These are phyloP conservation scores for Alternaria incomplexa DNA, from an alignment of 2,329 filamentous ascomycete genomes.

Conservation along the genomic window DNA sequence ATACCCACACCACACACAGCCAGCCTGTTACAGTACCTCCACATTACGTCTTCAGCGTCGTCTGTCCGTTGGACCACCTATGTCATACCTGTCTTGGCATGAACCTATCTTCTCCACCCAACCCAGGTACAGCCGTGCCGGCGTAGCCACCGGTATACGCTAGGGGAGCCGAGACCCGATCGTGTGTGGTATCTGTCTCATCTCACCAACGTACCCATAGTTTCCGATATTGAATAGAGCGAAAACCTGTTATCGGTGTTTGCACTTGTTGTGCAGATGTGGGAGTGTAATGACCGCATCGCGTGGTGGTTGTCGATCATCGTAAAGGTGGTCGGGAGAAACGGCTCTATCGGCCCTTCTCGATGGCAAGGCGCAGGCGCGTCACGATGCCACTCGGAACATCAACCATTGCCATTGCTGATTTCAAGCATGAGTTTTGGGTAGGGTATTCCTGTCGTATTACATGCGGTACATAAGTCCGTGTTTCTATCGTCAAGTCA, in stretches of 20 bases:
- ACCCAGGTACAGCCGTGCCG: neutral
- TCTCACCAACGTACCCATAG: neutral
- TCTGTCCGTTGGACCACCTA: neutral
- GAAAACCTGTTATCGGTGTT: neutral
- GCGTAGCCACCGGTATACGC: neutral
- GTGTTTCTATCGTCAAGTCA: no score
- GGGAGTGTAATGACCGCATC: neutral
- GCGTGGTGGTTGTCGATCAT: conserved; percentile 1
- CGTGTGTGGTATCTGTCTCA: neutral
- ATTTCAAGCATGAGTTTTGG: no score
- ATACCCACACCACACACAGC: neutral
- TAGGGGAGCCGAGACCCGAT: conserved; percentile 1
- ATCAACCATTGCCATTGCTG: no score
- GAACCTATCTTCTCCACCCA: neutral
- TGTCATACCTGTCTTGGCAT: conserved; percentile 4
- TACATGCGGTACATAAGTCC: no score
- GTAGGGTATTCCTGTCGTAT: no score
- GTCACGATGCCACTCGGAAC: neutral
- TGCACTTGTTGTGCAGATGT: neutral
- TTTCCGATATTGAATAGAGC: neutral
- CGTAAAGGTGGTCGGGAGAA: neutral
- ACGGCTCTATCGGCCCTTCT: conserved; percentile 4
- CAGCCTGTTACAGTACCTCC: neutral
- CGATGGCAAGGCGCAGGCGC: neutral
- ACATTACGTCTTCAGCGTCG: conserved; percentile 1